Base-by-base conservation (phyloP, 2,329 filamentous ascomycete species). In the Trichoderma sp. region DNA sequence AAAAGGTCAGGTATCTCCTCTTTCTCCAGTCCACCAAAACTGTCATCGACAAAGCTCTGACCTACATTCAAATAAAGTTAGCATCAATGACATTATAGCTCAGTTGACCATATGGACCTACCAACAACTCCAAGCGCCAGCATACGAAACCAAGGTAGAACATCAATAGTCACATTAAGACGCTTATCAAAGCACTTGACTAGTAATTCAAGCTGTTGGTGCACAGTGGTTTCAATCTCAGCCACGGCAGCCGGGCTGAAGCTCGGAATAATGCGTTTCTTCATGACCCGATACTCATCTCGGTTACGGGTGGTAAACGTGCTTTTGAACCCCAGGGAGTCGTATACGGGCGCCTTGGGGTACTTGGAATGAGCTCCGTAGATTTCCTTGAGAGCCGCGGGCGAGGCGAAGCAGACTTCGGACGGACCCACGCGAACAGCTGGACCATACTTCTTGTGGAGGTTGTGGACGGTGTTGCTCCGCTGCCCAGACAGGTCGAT, bases 81-180 rank as follows among this genome's bases (percentile, higher is more conserved):
- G 34, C 34, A 16, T 37, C 34, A 14, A 37, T 37, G 34, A 1
- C 3, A 37, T 14, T 3, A 14, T 37, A 13, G 14, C 34, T 37
- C 34, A 37, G 34, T 37, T 37, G 34, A 34, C 32, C n/a, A 46
- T 28, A 37, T 34, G 34, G 4, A 55, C 60, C 8, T 21, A 65
- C 60, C 60, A 65, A 65, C 60, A 30, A 65, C 6, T 24, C 52
- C 60, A 24, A 65, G 60, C 11, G 60, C 60, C 16, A 65, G 34
- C 28, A 65, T 65, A n/a, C 60, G 43, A 51, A 65, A 55, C 60
- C 49, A 65, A 54, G 52, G 26, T n/a, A 65, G 34, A 14, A 55
- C 13, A 37, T 65, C 46, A 37, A 65, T 16, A 16, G 60, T 28
- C 28, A 26, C 26, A 14, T 51, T 52, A 55, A 26, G 30, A n/a